These are phyloP conservation scores for Entamoeba invadens DNA, from an alignment of 208 protist species.

Conservation along the genomic window DNA sequence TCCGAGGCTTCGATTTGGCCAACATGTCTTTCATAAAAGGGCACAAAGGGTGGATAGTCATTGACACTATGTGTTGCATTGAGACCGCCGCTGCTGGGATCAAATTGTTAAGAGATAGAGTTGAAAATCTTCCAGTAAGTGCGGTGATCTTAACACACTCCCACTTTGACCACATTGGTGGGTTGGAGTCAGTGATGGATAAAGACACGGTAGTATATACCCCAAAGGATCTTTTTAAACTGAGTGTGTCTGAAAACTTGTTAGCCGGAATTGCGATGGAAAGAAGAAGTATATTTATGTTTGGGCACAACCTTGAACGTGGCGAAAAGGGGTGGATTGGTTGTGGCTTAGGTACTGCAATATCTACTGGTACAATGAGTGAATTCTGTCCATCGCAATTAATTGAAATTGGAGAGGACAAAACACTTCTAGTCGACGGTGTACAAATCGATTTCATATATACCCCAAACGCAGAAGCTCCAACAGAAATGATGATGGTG, in stretches of 20 bases:
- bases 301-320: background rate
- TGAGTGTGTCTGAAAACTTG: background rate
- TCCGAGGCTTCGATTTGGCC: background rate
- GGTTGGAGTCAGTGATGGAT: background rate
- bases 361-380: background rate
- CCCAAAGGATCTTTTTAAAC: background rate
- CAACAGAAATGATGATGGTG: background rate
- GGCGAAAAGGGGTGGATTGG: background rate
- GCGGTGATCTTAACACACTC: background rate
- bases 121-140: background rate
- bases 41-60: background rate
- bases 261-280: background rate
- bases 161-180: background rate
- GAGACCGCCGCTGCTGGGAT: background rate
- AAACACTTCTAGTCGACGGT: background rate
- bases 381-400: background rate
- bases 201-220: background rate
- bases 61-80: background rate
- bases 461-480: background rate
- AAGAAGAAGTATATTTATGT: background rate
- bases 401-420: background rate
- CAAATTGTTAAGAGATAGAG: background rate
- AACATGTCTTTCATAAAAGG: background rate
- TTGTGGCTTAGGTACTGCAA: background rate
- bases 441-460: background rate